Conservation (phyloP, 495 filamentous ascomycete genomes). For the Penicillium steckii region DNA sequence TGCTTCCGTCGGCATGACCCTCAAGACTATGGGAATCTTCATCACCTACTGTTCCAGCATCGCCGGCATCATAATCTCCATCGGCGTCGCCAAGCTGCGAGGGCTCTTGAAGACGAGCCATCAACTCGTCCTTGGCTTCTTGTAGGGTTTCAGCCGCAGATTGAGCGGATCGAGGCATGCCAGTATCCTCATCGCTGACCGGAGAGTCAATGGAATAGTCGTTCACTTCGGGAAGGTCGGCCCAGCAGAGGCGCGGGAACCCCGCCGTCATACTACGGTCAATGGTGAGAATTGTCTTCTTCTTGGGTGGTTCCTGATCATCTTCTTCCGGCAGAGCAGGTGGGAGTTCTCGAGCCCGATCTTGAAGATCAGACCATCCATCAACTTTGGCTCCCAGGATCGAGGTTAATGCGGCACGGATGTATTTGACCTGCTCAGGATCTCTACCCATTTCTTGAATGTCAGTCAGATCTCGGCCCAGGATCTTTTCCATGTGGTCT, state of each 20-base stretch:
- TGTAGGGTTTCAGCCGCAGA: slow-evolving; percentile 54
- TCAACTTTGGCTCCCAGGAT: slow-evolving; percentile 49
- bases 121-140: slow-evolving; percentile 58
- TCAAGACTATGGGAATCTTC: slow-evolving; percentile 48
- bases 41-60: slow-evolving; percentile 45
- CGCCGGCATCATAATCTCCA: slow-evolving; percentile 48
- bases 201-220: slow-evolving; percentile 40
- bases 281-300: slow-evolving; percentile 45
- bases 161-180: slow-evolving; percentile 52
- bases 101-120: slow-evolving; percentile 52
- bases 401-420: slow-evolving; percentile 44
- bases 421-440: slow-evolving; percentile 48
- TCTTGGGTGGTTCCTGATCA: slow-evolving; percentile 31
- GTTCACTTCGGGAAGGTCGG: slow-evolving; percentile 46
- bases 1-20: slow-evolving; percentile 51
- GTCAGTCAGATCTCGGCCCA: slow-evolving; percentile 43
- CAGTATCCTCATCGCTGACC: slow-evolving; percentile 48
- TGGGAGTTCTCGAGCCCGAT: slow-evolving; percentile 40
- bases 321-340: slow-evolving; percentile 40
- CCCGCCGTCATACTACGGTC: slow-evolving; percentile 45
- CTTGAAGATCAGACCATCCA: slow-evolving; percentile 47
- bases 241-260: slow-evolving; percentile 48
- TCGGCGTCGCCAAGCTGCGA: slow-evolving; percentile 44
- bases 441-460: slow-evolving; percentile 51
- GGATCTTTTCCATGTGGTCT: slow-evolving; percentile 50